A percentile compares a stretch with the other conserved stretches of the same genome.
phyloP scores from a whole-genome alignment of 805 yeast genomes.

The Candida glaebosa region DNA sequence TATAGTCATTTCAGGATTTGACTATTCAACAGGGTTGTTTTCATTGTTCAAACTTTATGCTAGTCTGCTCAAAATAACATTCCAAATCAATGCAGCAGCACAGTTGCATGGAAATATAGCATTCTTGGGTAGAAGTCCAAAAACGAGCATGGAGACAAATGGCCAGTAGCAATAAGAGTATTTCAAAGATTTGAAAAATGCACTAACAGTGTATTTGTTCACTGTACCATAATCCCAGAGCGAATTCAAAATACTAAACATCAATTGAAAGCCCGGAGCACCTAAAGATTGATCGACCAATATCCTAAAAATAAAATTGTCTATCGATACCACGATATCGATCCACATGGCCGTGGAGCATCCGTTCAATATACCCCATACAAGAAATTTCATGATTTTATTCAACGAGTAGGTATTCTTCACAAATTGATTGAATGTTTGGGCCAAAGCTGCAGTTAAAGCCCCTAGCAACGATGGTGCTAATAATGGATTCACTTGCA shows the following conservation, averaged over 20 bases:
- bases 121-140: slow-evolving; percentile 45
- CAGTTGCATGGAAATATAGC: slow-evolving; percentile 59
- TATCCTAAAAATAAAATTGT: slow-evolving; percentile 36
- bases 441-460: slow-evolving; percentile 40
- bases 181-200: slow-evolving; percentile 46
- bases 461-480: slow-evolving; percentile 40
- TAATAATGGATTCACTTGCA: slow-evolving; percentile 21
- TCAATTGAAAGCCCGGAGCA: slow-evolving; percentile 50
- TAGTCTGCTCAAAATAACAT: slow-evolving; percentile 42
- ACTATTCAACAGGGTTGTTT: too few species aligned
- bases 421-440: slow-evolving; percentile 34
- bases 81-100: slow-evolving; percentile 54
- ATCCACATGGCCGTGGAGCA: slow-evolving; percentile 54
- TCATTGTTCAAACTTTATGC: too few species aligned
- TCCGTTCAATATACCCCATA: slow-evolving; percentile 65
- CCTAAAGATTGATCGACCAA: slow-evolving; percentile 54
- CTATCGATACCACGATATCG: slow-evolving; percentile 40
- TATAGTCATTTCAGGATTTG: too few species aligned
- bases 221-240: slow-evolving; percentile 55
- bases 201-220: slow-evolving; percentile 26
- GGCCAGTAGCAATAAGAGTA: slow-evolving; percentile 62
- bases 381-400: slow-evolving; percentile 42
- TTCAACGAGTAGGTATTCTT: slow-evolving; percentile 29
- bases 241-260: slow-evolving; percentile 46
- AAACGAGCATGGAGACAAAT: slow-evolving; percentile 47